Conservation (phyloP, 2,329 filamentous ascomycete species). For the Penicillium sclerotiorum region DNA sequence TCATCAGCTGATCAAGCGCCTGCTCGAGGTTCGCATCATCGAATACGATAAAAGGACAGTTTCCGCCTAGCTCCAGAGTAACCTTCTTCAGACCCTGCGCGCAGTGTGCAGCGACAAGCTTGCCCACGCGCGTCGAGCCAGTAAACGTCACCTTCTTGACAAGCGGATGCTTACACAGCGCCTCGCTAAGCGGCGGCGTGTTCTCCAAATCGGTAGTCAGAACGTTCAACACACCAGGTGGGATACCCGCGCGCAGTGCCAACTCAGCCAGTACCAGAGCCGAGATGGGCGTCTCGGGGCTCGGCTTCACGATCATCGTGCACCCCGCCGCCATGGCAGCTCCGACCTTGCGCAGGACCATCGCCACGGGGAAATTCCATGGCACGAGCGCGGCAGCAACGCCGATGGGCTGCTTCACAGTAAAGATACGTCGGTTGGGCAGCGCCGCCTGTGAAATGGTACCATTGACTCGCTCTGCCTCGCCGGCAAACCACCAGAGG, state of each 20-base stretch:
- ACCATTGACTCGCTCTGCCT: constrained; percentile 66
- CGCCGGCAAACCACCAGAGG: constrained; percentile 62
- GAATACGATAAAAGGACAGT: constrained; percentile 67
- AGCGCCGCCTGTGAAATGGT: constrained; percentile 61
- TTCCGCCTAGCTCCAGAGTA: constrained; percentile 66
- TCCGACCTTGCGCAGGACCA: constrained; percentile 69
- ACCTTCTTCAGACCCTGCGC: constrained; percentile 65
- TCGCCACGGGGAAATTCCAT: constrained; percentile 71
- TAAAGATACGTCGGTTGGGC: constrained; percentile 67
- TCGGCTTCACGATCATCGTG: constrained; percentile 73
- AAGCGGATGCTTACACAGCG: constrained; percentile 59
- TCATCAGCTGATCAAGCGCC: constrained; percentile 43
- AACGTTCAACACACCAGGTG: constrained; percentile 63
- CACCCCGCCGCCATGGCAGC: constrained; percentile 72
- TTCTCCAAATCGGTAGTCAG: constrained; percentile 55
- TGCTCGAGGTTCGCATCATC: constrained; percentile 64
- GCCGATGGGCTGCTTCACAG: constrained; percentile 74
- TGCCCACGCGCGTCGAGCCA: constrained; percentile 62
- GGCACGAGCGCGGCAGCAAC: constrained; percentile 70
- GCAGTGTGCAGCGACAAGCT: constrained; percentile 63
- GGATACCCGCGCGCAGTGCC: constrained; percentile 59
- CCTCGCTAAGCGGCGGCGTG: constrained; percentile 45
- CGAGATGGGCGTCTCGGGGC: constrained; percentile 66
- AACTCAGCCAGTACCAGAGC: constrained; percentile 57
- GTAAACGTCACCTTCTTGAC: constrained; percentile 66